Evolutionary conservation across 1,139 yeast genomes (phyloP).

Genomic region (Insectozyma bohioensis): DNA sequence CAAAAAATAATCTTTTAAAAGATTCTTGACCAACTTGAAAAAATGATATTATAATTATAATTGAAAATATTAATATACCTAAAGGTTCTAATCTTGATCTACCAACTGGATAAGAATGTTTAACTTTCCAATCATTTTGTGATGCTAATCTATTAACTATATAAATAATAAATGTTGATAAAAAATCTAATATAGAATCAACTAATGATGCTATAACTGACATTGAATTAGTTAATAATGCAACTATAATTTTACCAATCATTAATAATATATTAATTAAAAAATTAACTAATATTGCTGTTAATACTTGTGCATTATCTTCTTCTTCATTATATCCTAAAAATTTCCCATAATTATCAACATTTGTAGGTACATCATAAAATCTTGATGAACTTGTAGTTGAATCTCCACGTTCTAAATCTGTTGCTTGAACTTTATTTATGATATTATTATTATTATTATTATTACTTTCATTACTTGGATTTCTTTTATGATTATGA

Average conservation of each 20-base stretch:
- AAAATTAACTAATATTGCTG: slow-evolving; percentile 69
- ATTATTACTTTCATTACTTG: background rate
- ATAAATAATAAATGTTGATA: slow-evolving; percentile 73
- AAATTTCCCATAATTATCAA: slow-evolving; percentile 39
- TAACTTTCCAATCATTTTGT: slow-evolving; percentile 51
- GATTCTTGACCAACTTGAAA: slow-evolving; percentile 74
- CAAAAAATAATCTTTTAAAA: slow-evolving; percentile 31
- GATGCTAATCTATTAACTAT: slow-evolving; percentile 59
- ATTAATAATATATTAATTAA: slow-evolving; percentile 58
- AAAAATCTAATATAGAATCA: slow-evolving; percentile 71
- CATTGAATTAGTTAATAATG: slow-evolving; percentile 63
- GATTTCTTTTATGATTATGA: slow-evolving; percentile 19
- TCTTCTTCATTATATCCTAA: slow-evolving; percentile 35
- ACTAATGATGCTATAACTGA: slow-evolving; percentile 78
- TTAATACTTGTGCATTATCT: slow-evolving; percentile 43
- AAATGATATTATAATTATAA: slow-evolving; percentile 70
- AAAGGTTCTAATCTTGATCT: slow-evolving; percentile 73
- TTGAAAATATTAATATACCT: slow-evolving; percentile 73
- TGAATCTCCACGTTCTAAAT: slow-evolving; percentile 13
- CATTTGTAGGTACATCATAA: slow-evolving; percentile 58
- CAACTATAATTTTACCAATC: slow-evolving; percentile 62
- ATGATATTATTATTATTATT: slow-evolving; percentile 7
- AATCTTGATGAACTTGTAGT: slow-evolving; percentile 21
- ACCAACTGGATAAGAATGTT: slow-evolving; percentile 63
- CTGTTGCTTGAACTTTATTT: slow-evolving; percentile 6